Evolutionary conservation across 169 alveolate species (phyloP).

Genomic region (Eimeria necatrix): DNA sequence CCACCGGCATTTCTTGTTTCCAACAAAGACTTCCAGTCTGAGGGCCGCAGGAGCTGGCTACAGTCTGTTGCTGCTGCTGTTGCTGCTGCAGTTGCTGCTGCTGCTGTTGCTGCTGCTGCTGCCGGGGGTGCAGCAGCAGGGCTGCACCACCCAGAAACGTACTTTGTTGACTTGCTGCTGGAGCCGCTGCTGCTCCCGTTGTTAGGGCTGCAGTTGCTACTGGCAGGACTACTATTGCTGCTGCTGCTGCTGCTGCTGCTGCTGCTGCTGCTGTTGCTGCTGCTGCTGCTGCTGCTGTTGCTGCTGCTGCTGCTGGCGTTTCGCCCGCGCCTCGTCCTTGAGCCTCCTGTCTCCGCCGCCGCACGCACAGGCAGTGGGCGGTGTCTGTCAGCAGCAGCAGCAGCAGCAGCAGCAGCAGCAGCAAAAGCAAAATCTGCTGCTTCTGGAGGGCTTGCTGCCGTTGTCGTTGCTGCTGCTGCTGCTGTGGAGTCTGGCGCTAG

Average conservation of each 20-base stretch:
- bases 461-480: conserved; percentile 49
- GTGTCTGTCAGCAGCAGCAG: not conserved
- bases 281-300: not conserved
- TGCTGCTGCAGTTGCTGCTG: not conserved
- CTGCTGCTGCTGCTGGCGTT: conserved; percentile 19
- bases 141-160: not conserved
- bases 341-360: not conserved
- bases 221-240: not conserved
- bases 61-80: not conserved
- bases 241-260: conserved; percentile 18
- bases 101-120: conserved; percentile 63
- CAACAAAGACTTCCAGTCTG: too few species aligned
- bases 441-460: not conserved
- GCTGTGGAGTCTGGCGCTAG: not conserved
- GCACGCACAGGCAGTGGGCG: too few species aligned
- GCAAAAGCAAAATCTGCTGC: not conserved
- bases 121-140: not conserved
- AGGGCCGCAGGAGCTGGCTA: too few species aligned
- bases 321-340: not conserved
- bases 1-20: not conserved
- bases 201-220: not conserved
- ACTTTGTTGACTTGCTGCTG: not conserved
- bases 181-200: not conserved
- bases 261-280: not conserved
- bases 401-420: not conserved